Conservation (phyloP, 371 early-diverging fungal genomes). For the Mucor velutinosus region DNA sequence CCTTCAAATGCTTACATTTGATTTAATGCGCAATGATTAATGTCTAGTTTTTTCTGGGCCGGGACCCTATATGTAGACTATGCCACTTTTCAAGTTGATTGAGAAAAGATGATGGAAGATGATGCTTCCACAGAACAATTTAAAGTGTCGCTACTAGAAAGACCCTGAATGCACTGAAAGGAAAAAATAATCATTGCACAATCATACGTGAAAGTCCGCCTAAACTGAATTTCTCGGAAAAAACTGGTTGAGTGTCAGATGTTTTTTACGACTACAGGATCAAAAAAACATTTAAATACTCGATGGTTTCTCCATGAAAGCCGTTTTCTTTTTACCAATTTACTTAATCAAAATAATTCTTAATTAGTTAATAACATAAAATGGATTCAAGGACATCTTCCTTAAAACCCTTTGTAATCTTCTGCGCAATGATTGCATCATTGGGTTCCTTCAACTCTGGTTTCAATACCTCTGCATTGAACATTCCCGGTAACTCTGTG, state of each 20-base stretch:
- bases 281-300: constrained; percentile 15
- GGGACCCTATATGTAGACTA: not conserved
- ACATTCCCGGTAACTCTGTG: constrained; percentile 47
- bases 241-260: constrained; percentile 17
- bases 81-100: not conserved
- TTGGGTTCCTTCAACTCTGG: constrained; percentile 51
- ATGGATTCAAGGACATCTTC: constrained; percentile 22
- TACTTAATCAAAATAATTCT: not conserved
- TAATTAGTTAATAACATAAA: not conserved
- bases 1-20: not conserved
- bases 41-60: not conserved
- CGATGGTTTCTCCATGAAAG: not conserved
- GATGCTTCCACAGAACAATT: not conserved
- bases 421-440: constrained; percentile 44
- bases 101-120: not conserved
- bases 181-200: not conserved
- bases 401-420: constrained; percentile 37
- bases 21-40: not conserved
- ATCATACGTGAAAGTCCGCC: not conserved
- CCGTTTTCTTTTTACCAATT: not conserved
- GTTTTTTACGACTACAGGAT: not conserved
- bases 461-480: constrained; percentile 49
- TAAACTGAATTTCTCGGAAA: constrained; percentile 12
- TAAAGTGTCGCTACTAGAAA: not conserved
- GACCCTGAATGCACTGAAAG: constrained; percentile 14